These are phyloP conservation scores for Solanum sejunctum DNA, from an alignment of 257 asterid species.

Conservation along the genomic window DNA sequence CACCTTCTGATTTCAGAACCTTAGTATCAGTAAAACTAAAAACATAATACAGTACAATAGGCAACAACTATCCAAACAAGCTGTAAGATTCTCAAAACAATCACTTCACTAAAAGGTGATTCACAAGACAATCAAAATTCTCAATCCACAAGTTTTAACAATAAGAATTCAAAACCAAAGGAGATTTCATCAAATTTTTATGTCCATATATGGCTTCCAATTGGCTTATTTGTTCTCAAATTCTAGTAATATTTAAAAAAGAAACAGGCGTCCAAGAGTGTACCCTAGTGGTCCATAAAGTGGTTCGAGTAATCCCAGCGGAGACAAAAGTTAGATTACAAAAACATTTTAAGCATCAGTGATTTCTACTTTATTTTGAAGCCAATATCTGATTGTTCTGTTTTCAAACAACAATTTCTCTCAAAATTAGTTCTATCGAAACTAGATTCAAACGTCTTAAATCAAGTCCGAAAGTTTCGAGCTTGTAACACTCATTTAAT, in stretches of 20 bases:
- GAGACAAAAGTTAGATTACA: not conserved
- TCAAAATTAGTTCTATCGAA: not conserved
- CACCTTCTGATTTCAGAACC: not conserved
- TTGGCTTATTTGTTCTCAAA: not conserved
- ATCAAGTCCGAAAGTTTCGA: not conserved
- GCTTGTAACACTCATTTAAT: too few species aligned
- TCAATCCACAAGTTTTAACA: not conserved
- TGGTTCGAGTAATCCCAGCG: too few species aligned
- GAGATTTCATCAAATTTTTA: not conserved
- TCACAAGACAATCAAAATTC: not conserved
- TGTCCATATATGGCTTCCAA: not conserved
- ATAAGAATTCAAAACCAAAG: not conserved
- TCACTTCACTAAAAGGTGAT: not conserved
- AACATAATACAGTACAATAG: not conserved
- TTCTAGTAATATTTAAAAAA: not conserved
- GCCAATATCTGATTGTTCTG: not conserved
- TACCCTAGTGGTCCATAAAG: too few species aligned
- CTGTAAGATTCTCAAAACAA: not conserved
- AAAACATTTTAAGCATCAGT: not conserved
- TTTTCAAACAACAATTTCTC: not conserved
- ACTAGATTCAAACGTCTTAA: too few species aligned
- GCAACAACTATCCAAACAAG: not conserved
- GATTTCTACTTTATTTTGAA: not conserved
- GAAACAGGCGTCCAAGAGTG: not conserved
- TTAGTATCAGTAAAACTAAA: not conserved